Percentiles rank a stretch among this genome's conserved stretches.
Conservation (phyloP, 2,329 filamentous ascomycete species). For the Verticillium nonalfalfae region DNA sequence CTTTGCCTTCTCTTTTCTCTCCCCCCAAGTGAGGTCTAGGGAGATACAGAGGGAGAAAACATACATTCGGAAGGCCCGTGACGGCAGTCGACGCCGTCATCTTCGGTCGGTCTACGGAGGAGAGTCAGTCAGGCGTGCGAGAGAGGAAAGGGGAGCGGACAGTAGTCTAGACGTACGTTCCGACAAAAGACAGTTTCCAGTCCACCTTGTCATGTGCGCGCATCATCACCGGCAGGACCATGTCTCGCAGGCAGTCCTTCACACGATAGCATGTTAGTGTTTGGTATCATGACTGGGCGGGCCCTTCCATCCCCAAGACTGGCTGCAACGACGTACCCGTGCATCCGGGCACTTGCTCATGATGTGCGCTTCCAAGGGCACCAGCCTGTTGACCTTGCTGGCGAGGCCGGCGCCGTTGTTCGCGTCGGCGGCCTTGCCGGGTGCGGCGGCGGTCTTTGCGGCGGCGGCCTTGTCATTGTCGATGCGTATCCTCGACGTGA, state of each 20-base stretch:
- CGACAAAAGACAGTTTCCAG: slow-evolving; percentile 88
- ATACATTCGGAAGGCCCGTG: slow-evolving; percentile 80
- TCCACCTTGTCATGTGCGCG: slow-evolving; percentile 76
- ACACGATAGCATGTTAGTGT: neutral
- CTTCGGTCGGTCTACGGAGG: slow-evolving; percentile 55
- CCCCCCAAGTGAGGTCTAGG: neutral
- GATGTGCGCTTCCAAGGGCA: slow-evolving; percentile 88
- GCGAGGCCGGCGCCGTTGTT: neutral
- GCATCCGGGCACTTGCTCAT: slow-evolving; percentile 98
- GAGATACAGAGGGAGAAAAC: slow-evolving; percentile 3
- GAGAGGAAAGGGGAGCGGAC: neutral
- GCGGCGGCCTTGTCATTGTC: neutral
- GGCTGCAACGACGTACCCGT: slow-evolving; percentile 31
- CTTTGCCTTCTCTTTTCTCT: neutral
- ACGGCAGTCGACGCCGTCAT: slow-evolving; percentile 80
- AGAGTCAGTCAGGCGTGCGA: neutral
- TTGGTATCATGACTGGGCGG: neutral
- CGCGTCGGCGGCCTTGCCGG: neutral
- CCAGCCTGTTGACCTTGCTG: slow-evolving; percentile 25
- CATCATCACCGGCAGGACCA: slow-evolving; percentile 85
- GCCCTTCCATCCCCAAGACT: neutral
- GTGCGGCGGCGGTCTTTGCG: neutral
- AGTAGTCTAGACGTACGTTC: slow-evolving; percentile 47
- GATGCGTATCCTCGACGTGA: neutral
- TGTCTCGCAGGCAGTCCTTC: slow-evolving; percentile 67